phyloP scores from a whole-genome alignment of 225 moss, liverwort and hornwort species.

The Pseudisothecium myosuroides region DNA sequence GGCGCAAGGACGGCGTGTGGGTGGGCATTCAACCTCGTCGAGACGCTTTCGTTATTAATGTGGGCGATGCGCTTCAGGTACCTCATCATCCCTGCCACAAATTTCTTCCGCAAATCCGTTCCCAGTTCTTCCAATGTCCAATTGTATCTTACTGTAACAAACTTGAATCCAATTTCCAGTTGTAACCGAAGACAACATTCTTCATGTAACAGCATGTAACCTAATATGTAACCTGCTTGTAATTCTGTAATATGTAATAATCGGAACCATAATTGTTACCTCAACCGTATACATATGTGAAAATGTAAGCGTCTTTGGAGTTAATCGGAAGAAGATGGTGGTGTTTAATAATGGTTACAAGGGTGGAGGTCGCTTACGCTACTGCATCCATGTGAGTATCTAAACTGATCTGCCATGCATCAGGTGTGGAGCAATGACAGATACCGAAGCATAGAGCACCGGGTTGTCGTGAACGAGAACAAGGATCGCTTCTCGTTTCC shows the following conservation, averaged over 20 bases:
- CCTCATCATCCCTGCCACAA: background rate
- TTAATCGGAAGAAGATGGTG: background rate
- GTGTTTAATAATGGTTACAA: background rate
- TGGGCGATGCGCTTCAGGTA: slow-evolving; percentile 67
- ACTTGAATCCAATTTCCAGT: background rate
- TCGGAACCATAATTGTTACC: background rate
- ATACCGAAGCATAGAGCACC: slow-evolving; percentile 57
- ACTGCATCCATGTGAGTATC: background rate
- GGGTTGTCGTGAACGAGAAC: slow-evolving; percentile 48
- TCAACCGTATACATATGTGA: background rate
- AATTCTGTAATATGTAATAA: background rate
- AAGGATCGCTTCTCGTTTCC: slow-evolving; percentile 49
- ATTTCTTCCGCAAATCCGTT: background rate
- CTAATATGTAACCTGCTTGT: background rate
- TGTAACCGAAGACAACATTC: background rate
- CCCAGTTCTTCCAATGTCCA: background rate
- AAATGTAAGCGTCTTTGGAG: background rate
- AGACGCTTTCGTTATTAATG: slow-evolving; percentile 69
- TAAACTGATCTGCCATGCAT: background rate
- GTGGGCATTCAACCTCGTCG: slow-evolving; percentile 54
- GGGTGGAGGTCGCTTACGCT: background rate
- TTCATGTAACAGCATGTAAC: background rate
- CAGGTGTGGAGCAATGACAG: slow-evolving; percentile 73
- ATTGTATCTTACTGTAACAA: background rate
- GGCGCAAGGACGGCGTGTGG: slow-evolving; percentile 63